Evolutionary conservation across 768 basidiomycete genomes (phyloP).

Genomic region (Lanmaoa pseudosensibilis): DNA sequence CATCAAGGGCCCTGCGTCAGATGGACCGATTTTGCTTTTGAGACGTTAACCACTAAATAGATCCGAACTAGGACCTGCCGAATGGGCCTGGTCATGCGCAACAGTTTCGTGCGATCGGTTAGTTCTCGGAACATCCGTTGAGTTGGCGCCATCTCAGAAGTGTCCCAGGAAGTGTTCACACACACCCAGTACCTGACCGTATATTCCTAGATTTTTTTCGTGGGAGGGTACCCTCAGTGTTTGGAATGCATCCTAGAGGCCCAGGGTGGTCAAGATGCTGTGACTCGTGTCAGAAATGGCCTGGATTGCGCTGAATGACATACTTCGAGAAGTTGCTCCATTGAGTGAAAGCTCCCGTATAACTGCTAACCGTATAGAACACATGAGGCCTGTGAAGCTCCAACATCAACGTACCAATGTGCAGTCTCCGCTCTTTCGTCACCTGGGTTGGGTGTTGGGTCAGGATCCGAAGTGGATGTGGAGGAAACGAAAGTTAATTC

Average conservation of each 20-base stretch:
- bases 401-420: not conserved
- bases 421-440: not conserved
- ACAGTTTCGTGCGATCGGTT: not conserved
- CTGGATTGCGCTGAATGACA: not conserved
- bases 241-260: not conserved
- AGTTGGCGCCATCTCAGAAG: not conserved
- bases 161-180: not conserved
- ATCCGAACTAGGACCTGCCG: not conserved
- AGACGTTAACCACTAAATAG: not conserved
- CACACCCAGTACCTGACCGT: not conserved
- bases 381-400: not conserved
- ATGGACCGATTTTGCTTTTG: not conserved
- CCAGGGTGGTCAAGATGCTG: not conserved
- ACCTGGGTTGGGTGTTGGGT: not conserved
- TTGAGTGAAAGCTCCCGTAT: not conserved
- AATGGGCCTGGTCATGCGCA: not conserved
- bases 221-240: not conserved
- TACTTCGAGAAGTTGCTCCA: not conserved
- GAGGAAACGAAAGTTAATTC: not conserved
- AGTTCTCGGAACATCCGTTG: not conserved
- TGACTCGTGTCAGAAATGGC: not conserved
- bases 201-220: not conserved
- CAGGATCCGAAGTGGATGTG: not conserved
- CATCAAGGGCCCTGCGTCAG: not conserved
- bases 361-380: not conserved